These are phyloP conservation scores for Boletus subcaerulescens DNA, from an alignment of 768 basidiomycete species.

Conservation along the genomic window DNA sequence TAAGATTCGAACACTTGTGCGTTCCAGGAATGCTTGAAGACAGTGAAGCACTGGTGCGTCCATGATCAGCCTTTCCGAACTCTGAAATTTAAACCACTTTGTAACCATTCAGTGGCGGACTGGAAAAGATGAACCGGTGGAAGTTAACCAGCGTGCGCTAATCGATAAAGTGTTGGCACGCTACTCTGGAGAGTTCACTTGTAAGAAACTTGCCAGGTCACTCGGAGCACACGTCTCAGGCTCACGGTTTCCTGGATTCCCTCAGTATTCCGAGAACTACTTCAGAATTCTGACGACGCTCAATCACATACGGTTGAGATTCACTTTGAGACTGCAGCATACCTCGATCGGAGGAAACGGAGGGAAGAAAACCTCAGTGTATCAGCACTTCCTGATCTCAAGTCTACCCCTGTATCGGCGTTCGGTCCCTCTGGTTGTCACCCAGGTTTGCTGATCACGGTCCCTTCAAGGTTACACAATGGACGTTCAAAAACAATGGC, in stretches of 20 bases:
- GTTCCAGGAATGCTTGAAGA: not conserved
- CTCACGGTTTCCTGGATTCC: not conserved
- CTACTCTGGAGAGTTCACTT: not conserved
- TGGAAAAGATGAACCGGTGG: conserved; percentile 65
- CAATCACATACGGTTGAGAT: not conserved
- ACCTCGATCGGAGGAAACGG: too few species aligned
- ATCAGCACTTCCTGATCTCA: not conserved
- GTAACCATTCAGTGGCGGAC: conserved; percentile 33
- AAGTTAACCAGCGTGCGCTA: conserved; percentile 71
- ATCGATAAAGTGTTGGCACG: conserved; percentile 1
- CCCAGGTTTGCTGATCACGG: too few species aligned
- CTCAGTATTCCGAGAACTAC: not conserved
- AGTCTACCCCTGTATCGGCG: too few species aligned
- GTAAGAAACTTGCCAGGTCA: not conserved
- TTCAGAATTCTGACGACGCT: conserved; percentile 2
- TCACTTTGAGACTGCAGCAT: not conserved
- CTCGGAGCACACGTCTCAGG: too few species aligned
- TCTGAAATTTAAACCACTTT: too few species aligned
- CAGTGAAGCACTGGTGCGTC: not conserved
- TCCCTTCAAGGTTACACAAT: not conserved
- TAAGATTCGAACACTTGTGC: too few species aligned
- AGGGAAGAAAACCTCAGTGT: too few species aligned
- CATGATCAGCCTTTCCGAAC: not conserved
- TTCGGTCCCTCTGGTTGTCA: conserved; percentile 29
- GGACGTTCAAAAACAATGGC: conserved; percentile 2